A percentile compares a stretch with the other conserved stretches of the same genome.
These are phyloP conservation scores for Suhomyces kilbournensis DNA, from an alignment of 805 yeast genomes.

Conservation along the genomic window DNA sequence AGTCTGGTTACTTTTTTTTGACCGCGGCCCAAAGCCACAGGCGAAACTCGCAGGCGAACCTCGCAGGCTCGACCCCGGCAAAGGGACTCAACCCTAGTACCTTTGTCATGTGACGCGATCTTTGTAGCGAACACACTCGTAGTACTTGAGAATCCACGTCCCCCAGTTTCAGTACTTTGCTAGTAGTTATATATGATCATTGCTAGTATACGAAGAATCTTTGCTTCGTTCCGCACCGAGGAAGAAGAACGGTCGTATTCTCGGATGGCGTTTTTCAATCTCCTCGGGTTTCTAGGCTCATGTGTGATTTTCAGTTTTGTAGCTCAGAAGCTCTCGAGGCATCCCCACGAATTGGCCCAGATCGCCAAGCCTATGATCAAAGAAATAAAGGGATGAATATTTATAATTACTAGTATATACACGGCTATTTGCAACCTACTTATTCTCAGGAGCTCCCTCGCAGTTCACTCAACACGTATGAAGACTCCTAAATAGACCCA, in stretches of 20 bases:
- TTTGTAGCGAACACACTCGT: too few species aligned
- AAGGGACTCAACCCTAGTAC: too few species aligned
- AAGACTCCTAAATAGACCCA: too few species aligned
- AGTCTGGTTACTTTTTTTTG: conserved; percentile 32
- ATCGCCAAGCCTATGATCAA: conserved; percentile 24
- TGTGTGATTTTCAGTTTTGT: conserved; percentile 79
- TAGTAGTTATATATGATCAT: too few species aligned
- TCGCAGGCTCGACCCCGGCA: conserved; percentile 5
- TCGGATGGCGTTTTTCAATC: conserved; percentile 71
- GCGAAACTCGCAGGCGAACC: too few species aligned
- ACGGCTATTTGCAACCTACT: background rate
- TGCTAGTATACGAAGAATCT: conserved; percentile 73
- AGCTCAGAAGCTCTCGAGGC: conserved; percentile 55
- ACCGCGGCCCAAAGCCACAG: too few species aligned
- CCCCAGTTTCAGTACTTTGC: too few species aligned
- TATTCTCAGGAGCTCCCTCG: too few species aligned
- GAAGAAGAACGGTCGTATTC: conserved; percentile 80
- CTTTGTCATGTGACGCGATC: too few species aligned
- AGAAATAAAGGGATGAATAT: conserved; percentile 16
- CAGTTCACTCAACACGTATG: too few species aligned
- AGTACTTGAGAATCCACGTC: too few species aligned
- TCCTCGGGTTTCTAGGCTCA: conserved; percentile 76
- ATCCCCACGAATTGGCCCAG: conserved; percentile 29
- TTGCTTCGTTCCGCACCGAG: conserved; percentile 79
- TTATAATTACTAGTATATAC: conserved; percentile 1